Conservation (phyloP, 306 rosid species). For the Sicyos baderoa region DNA sequence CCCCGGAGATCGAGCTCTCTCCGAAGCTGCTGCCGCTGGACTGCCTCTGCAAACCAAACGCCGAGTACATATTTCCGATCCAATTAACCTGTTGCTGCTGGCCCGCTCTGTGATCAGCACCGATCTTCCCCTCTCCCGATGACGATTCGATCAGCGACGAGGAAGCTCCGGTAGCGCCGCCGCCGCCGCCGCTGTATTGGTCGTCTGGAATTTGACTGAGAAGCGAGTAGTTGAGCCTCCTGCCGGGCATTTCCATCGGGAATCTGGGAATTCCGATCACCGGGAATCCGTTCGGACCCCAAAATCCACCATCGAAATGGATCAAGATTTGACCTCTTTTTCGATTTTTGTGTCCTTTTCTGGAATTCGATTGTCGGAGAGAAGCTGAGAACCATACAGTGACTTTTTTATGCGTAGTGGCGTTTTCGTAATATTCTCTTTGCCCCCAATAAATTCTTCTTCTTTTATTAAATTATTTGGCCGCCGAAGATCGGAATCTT, state of each 20-base stretch:
- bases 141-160: constrained; percentile 41
- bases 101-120: constrained; percentile 48
- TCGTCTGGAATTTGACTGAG: constrained; percentile 75
- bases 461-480: background rate
- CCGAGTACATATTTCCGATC: constrained; percentile 56
- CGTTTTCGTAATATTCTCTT: background rate
- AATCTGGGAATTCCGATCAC: constrained; percentile 15
- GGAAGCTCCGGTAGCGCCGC: constrained; percentile 29
- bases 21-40: constrained; percentile 97
- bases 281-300: constrained; percentile 39
- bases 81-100: constrained; percentile 53
- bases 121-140: constrained; percentile 56
- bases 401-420: constrained; percentile 3
- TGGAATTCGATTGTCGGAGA: constrained; percentile 20
- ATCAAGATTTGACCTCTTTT: background rate
- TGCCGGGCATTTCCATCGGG: constrained; percentile 76
- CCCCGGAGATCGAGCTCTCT: constrained; percentile 88
- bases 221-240: constrained; percentile 81
- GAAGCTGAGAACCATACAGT: background rate
- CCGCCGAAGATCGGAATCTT: too few species aligned
- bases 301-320: constrained; percentile 49
- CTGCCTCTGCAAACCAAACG: constrained; percentile 82
- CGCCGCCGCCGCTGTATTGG: constrained; percentile 30
- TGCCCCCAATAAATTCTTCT: background rate
- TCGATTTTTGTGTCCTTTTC: constrained; percentile 9